Conservation (phyloP, 306 rosid species). For the Clitoria ternatea region DNA sequence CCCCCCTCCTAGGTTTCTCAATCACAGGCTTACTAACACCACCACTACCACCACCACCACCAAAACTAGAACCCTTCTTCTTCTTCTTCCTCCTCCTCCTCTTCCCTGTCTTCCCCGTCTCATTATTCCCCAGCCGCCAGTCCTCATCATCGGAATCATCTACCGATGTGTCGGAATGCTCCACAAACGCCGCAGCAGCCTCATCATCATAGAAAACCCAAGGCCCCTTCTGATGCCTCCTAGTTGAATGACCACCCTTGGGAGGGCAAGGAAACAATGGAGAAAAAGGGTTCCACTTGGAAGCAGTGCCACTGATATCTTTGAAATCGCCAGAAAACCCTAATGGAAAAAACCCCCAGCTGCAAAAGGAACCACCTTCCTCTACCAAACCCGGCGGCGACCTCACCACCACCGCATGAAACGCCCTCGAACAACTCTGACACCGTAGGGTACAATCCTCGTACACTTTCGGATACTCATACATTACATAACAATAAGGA, state of each 20-base stretch:
- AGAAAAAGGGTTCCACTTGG: slow-evolving; percentile 74
- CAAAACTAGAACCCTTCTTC: background rate
- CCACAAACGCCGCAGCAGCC: slow-evolving; percentile 41
- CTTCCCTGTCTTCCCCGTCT: slow-evolving; percentile 23
- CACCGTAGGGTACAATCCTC: slow-evolving; percentile 80
- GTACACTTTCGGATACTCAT: slow-evolving; percentile 65
- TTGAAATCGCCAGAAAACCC: slow-evolving; percentile 49
- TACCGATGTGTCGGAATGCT: slow-evolving; percentile 48
- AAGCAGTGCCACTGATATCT: slow-evolving; percentile 25
- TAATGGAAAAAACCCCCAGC: slow-evolving; percentile 78
- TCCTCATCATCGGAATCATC: slow-evolving; percentile 65
- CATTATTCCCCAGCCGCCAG: slow-evolving; percentile 28
- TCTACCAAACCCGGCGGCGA: slow-evolving; percentile 63
- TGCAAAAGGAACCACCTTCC: slow-evolving; percentile 41
- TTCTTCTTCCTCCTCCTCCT: slow-evolving; percentile 21
- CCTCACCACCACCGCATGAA: slow-evolving; percentile 54
- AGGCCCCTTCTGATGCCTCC: slow-evolving; percentile 17
- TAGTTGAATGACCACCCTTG: background rate
- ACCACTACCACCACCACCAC: background rate
- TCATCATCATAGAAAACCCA: slow-evolving; percentile 44
- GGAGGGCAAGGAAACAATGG: slow-evolving; percentile 58
- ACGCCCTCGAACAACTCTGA: slow-evolving; percentile 75
- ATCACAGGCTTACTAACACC: slow-evolving; percentile 21
- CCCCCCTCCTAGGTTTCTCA: slow-evolving; percentile 43
- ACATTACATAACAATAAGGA: slow-evolving; percentile 76